phyloP scores from a whole-genome alignment of 345 rosid species.

The Eucalyptus erythrocorys region DNA sequence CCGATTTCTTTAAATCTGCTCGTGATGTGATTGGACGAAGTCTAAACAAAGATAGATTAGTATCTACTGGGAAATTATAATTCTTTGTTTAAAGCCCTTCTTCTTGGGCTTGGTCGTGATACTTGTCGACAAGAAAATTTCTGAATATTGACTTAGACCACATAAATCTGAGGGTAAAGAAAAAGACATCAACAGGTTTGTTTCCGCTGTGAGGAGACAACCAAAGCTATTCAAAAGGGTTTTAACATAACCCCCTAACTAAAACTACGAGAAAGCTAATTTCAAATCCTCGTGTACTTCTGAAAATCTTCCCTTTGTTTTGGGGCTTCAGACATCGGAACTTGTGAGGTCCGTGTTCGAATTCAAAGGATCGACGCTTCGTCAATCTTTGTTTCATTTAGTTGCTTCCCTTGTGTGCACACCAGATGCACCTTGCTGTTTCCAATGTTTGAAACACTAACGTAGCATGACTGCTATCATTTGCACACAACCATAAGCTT shows the following conservation, averaged over 20 bases:
- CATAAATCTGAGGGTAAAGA: not conserved
- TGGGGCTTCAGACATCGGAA: not conserved
- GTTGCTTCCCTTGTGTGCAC: not conserved
- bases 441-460: not conserved
- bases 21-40: not conserved
- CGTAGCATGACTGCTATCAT: not conserved
- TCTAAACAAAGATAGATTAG: not conserved
- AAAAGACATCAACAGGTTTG: not conserved
- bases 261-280: not conserved
- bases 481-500: not conserved
- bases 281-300: not conserved
- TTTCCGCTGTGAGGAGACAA: not conserved
- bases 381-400: not conserved
- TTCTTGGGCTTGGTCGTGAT: not conserved
- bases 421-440: not conserved
- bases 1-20: not conserved
- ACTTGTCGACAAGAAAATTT: not conserved
- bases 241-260: not conserved
- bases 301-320: not conserved
- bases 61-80: not conserved
- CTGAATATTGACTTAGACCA: not conserved
- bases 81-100: not conserved
- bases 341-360: not conserved
- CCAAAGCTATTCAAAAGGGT: not conserved
- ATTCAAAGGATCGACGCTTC: not conserved